Conservation (phyloP, 495 filamentous ascomycete species). For the Penicillium pancosmium region DNA sequence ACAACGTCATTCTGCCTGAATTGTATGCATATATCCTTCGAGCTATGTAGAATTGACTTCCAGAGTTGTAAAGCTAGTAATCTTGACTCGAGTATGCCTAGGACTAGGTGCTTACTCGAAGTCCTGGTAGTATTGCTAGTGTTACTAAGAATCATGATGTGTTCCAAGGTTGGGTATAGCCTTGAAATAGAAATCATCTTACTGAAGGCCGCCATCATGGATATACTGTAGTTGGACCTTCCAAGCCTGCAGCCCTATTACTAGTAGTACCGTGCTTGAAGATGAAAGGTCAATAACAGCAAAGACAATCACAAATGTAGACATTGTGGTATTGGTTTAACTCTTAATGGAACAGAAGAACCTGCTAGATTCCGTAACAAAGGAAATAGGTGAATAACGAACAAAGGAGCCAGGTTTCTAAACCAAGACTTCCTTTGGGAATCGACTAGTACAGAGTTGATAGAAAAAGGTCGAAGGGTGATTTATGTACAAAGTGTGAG, state of each 20-base stretch:
- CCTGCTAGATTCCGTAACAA: constrained; percentile 33
- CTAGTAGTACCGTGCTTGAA: too few relatives aligned
- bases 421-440: constrained; percentile 25
- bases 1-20: constrained; percentile 28
- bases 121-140: too few relatives aligned
- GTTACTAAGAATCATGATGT: too few relatives aligned
- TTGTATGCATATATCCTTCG: neutral
- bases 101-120: too few relatives aligned
- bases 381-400: constrained; percentile 22
- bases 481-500: constrained; percentile 42
- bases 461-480: constrained; percentile 29
- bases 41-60: neutral
- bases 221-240: too few relatives aligned
- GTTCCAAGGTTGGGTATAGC: too few relatives aligned
- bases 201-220: too few relatives aligned
- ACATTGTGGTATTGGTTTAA: constrained; percentile 16
- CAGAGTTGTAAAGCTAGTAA: neutral
- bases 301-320: neutral
- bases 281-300: too few relatives aligned
- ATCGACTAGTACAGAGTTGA: constrained; percentile 41
- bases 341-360: constrained; percentile 18
- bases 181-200: too few relatives aligned
- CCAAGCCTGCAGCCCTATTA: too few relatives aligned
- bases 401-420: constrained; percentile 24
- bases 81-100: too few relatives aligned